These are phyloP conservation scores for Pseudozyma sp. DNA, from an alignment of 1,284 basidiomycete species.

Conservation along the genomic window DNA sequence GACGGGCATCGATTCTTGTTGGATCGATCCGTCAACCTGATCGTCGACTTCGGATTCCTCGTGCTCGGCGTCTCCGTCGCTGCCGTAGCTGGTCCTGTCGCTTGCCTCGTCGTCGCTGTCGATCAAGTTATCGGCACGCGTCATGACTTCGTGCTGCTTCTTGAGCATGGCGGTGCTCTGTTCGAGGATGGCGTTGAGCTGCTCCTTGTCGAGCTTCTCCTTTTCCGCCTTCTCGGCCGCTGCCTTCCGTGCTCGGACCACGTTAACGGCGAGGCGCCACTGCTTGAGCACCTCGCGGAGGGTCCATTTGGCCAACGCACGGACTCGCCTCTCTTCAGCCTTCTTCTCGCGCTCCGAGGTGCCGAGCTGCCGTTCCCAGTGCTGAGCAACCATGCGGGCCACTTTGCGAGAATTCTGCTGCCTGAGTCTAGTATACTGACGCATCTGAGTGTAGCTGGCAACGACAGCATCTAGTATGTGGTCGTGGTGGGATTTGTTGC, in stretches of 20 bases:
- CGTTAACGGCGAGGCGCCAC: conserved; percentile 90
- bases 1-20: conserved; percentile 7
- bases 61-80: conserved; percentile 27
- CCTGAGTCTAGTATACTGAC: conserved; percentile 65
- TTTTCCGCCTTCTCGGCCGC: conserved; percentile 76
- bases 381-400: conserved; percentile 77
- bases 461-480: conserved; percentile 49
- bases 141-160: conserved; percentile 72
- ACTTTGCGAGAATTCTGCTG: conserved; percentile 72
- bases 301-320: conserved; percentile 78
- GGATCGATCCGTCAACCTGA: conserved; percentile 3
- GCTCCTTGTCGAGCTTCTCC: conserved; percentile 79
- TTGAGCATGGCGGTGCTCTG: conserved; percentile 88
- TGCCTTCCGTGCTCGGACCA: conserved; percentile 79
- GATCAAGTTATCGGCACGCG: conserved; percentile 41
- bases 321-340: conserved; percentile 78
- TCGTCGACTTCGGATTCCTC: conserved; percentile 26
- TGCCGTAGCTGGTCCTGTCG: conserved; percentile 44
- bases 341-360: conserved; percentile 75
- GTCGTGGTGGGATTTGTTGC: conserved; percentile 52
- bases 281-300: conserved; percentile 79
- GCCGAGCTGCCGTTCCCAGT: conserved; percentile 80
- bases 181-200: conserved; percentile 88
- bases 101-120: conserved; percentile 32
- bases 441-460: conserved; percentile 44